Evolutionary conservation across 371 early-diverging fungal species (phyloP).

Genomic region (Sporodiniella umbellata): DNA sequence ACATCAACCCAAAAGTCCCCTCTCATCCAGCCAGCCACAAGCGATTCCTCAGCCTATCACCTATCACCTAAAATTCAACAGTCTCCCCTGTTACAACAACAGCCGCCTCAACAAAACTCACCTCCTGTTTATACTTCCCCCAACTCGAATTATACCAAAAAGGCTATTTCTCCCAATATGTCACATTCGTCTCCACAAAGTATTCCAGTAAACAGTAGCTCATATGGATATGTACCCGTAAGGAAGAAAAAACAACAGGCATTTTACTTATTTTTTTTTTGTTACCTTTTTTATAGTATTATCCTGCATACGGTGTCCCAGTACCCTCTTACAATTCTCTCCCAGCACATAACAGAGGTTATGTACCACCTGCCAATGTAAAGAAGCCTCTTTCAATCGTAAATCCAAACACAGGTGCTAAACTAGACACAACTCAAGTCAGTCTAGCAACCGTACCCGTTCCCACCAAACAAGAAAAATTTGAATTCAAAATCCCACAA

Average conservation of each 20-base stretch:
- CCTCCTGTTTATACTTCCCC: slow-evolving; percentile 28
- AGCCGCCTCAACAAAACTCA: slow-evolving; percentile 15
- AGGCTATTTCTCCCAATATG: slow-evolving; percentile 15
- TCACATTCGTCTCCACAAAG: slow-evolving; percentile 26
- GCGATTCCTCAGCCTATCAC: not conserved
- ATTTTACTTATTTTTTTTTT: not conserved
- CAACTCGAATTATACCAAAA: slow-evolving; percentile 11
- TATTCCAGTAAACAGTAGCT: not conserved
- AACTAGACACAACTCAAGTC: slow-evolving; percentile 31
- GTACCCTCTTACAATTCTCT: slow-evolving; percentile 7
- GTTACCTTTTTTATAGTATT: slow-evolving; percentile 13
- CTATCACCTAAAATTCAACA: slow-evolving; percentile 13
- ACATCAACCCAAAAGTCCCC: slow-evolving; percentile 15
- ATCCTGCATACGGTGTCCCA: slow-evolving; percentile 14
- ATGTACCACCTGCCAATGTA: slow-evolving; percentile 37
- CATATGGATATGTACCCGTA: slow-evolving; percentile 31
- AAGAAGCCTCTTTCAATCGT: slow-evolving; percentile 65
- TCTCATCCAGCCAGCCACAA: slow-evolving; percentile 4
- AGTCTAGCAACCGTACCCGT: slow-evolving; percentile 22
- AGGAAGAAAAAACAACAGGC: not conserved
- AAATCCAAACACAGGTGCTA: slow-evolving; percentile 68
- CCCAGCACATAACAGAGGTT: slow-evolving; percentile 11
- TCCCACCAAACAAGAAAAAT: slow-evolving; percentile 8
- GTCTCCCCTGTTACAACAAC: slow-evolving; percentile 13
- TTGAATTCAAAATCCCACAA: slow-evolving; percentile 26